These are phyloP conservation scores for Saxophila tyrrhenica DNA, from an alignment of 495 filamentous ascomycete species.

Conservation along the genomic window DNA sequence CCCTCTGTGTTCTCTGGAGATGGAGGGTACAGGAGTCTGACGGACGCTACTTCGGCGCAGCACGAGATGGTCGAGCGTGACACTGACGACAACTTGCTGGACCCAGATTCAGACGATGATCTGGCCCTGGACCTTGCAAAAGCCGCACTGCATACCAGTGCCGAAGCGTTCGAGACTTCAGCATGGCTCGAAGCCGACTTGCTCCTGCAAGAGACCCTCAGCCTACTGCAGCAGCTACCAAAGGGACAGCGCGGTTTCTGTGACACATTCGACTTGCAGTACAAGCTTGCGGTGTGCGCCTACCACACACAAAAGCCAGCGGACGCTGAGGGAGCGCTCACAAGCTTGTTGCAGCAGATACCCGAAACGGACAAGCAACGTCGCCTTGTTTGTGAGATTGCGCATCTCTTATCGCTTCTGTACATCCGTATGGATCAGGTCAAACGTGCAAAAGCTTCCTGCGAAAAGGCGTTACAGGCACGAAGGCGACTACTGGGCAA, in stretches of 20 bases:
- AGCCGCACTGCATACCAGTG: neutral
- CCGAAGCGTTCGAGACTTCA: neutral
- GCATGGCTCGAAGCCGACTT: neutral
- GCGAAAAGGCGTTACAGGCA: neutral
- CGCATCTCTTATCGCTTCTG: neutral
- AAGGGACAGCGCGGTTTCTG: slow-evolving; percentile 20
- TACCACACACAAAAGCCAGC: slow-evolving; percentile 24
- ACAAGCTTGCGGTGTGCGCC: slow-evolving; percentile 25
- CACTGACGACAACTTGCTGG: neutral
- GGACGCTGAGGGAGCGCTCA: slow-evolving; percentile 20
- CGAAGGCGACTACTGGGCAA: neutral
- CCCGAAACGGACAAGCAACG: neutral
- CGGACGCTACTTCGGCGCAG: neutral
- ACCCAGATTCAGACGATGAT: neutral
- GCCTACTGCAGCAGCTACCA: neutral
- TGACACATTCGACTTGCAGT: slow-evolving; percentile 23
- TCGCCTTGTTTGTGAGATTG: neutral
- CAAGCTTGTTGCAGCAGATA: neutral
- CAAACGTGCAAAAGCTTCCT: neutral
- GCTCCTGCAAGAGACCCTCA: neutral
- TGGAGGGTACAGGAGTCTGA: neutral
- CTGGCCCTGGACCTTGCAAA: neutral
- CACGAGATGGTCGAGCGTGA: no score
- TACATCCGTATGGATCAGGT: neutral
- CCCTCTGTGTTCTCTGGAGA: neutral